phyloP scores from a whole-genome alignment of 805 yeast species.

The Teunomyces aglyptinius region DNA sequence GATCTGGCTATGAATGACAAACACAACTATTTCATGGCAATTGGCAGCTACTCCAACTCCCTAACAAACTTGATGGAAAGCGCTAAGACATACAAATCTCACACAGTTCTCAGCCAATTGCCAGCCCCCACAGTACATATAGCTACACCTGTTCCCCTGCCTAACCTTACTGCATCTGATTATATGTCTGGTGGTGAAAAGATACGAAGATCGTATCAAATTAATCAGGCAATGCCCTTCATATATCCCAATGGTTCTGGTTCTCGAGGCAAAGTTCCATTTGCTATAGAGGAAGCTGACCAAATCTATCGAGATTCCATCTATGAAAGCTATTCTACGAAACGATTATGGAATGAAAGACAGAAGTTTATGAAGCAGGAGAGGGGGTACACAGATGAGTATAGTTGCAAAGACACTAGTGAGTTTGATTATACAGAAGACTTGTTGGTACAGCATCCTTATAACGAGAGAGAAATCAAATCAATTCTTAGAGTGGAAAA shows the following conservation, averaged over 20 bases:
- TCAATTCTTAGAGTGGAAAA: slow-evolving; percentile 56
- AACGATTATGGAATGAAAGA: slow-evolving; percentile 71
- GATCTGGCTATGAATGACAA: slow-evolving; percentile 18
- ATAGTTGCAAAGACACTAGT: slow-evolving; percentile 9
- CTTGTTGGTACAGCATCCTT: slow-evolving; percentile 28
- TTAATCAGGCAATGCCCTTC: slow-evolving; percentile 66
- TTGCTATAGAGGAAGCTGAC: slow-evolving; percentile 77
- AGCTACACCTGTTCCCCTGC: slow-evolving; percentile 89
- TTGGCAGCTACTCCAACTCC: slow-evolving; percentile 48
- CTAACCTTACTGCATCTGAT: slow-evolving; percentile 50
- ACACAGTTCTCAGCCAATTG: slow-evolving; percentile 41
- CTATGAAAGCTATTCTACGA: slow-evolving; percentile 62
- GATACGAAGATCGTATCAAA: slow-evolving; percentile 56
- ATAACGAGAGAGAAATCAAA: slow-evolving; percentile 32
- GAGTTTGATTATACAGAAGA: slow-evolving; percentile 31
- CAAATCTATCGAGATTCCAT: slow-evolving; percentile 61
- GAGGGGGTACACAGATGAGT: slow-evolving; percentile 45
- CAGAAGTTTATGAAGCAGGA: slow-evolving; percentile 72
- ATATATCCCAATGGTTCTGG: slow-evolving; percentile 51
- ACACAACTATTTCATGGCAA: slow-evolving; percentile 34
- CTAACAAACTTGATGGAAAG: slow-evolving; percentile 58
- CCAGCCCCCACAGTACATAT: slow-evolving; percentile 63
- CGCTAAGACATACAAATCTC: slow-evolving; percentile 52
- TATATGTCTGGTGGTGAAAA: slow-evolving; percentile 49
- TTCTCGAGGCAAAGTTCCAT: slow-evolving; percentile 48